phyloP scores from a whole-genome alignment of 441 rosid genomes.

The Brassica balearica region DNA sequence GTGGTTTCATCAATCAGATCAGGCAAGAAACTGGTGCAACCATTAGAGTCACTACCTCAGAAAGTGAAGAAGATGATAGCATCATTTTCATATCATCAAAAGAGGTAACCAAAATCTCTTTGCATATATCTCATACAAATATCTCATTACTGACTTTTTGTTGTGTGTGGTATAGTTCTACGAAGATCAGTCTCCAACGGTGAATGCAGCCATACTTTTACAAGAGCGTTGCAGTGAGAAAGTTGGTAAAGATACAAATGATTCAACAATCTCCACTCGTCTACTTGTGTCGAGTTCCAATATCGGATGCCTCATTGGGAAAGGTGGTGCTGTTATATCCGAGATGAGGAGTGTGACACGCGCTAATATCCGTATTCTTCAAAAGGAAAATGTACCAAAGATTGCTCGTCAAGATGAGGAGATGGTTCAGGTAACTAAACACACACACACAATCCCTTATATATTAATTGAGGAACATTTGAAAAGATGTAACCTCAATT shows the following conservation, averaged over 20 bases:
- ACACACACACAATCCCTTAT: background rate
- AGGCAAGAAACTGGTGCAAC: conserved; percentile 72
- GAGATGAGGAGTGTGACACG: conserved; percentile 66
- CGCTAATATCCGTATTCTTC: conserved; percentile 62
- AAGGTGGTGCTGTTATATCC: conserved; percentile 71
- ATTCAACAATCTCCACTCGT: conserved; percentile 62
- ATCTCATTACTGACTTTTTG: conserved; percentile 1
- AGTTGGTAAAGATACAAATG: conserved; percentile 63
- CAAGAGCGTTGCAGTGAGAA: conserved; percentile 77
- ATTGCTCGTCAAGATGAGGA: conserved; percentile 65
- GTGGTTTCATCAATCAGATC: conserved; percentile 62
- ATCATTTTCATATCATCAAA: conserved; percentile 58
- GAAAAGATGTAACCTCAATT: too few relatives aligned
- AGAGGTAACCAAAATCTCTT: conserved; percentile 50
- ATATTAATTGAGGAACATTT: too few relatives aligned
- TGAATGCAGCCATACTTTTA: conserved; percentile 70
- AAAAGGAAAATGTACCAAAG: conserved; percentile 62
- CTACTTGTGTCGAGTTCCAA: conserved; percentile 73
- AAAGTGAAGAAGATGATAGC: conserved; percentile 61
- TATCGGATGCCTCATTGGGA: conserved; percentile 77
- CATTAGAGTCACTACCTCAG: conserved; percentile 66
- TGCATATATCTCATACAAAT: background rate
- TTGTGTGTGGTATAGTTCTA: conserved; percentile 47
- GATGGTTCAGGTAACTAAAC: conserved; percentile 63
- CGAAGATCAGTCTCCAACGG: conserved; percentile 68